These are phyloP conservation scores for Pontederia paniculata DNA, from an alignment of 176 grass and related monocot genomes.

Conservation along the genomic window DNA sequence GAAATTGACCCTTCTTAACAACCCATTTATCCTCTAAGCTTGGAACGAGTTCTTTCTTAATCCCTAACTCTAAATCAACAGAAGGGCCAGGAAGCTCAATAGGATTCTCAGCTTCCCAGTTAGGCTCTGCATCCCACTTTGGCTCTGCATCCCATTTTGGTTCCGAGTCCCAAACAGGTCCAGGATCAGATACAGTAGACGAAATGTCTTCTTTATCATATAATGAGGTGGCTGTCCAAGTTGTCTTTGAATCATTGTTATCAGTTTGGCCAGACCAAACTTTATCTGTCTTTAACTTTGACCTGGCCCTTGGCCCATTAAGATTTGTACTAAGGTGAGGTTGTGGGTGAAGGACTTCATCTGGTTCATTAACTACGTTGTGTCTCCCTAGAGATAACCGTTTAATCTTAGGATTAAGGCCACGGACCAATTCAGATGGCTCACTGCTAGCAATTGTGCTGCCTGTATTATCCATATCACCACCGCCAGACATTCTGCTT, in stretches of 20 bases:
- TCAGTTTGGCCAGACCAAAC: background rate
- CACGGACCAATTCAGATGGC: constrained; percentile 77
- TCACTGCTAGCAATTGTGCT: constrained; percentile 63
- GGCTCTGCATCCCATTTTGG: background rate
- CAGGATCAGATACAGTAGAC: constrained; percentile 34
- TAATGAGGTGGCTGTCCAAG: background rate
- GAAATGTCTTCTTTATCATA: constrained; percentile 48
- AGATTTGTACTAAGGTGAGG: constrained; percentile 60
- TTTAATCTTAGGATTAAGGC: constrained; percentile 75
- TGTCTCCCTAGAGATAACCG: constrained; percentile 65
- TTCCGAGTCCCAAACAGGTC: background rate
- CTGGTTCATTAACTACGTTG: constrained; percentile 90
- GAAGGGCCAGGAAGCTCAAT: background rate
- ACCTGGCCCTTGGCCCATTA: constrained; percentile 76
- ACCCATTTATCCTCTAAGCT: constrained; percentile 97
- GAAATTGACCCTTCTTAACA: constrained; percentile 77
- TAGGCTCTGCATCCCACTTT: background rate
- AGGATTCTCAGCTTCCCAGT: background rate
- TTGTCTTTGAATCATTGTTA: background rate
- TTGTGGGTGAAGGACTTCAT: constrained; percentile 81
- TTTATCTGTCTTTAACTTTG: constrained; percentile 36
- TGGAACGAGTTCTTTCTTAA: constrained; percentile 58
- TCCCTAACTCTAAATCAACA: constrained; percentile 33
- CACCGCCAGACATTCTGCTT: constrained; percentile 39
- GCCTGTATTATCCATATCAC: constrained; percentile 40